Evolutionary conservation across 2,329 filamentous ascomycete genomes (phyloP).

Genomic region (Clonostachys sp.): DNA sequence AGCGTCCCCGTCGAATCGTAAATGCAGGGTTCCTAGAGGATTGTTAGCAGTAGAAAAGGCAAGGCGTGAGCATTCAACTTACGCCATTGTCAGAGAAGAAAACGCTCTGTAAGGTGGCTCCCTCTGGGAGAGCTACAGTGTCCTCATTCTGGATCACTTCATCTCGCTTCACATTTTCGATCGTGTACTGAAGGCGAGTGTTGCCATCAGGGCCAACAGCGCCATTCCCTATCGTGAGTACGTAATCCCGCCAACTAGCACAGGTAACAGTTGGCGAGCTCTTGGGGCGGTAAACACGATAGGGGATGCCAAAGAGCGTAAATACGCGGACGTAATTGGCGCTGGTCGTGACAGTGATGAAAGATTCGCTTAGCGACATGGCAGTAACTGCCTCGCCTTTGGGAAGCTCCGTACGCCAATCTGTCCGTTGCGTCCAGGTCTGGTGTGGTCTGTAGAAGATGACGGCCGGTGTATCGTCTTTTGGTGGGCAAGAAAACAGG

Average conservation of each 20-base stretch:
- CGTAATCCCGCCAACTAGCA: slow-evolving; percentile 90
- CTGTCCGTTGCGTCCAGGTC: slow-evolving; percentile 85
- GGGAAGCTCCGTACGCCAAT: slow-evolving; percentile 89
- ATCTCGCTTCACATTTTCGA: slow-evolving; percentile 91
- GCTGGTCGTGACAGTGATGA: slow-evolving; percentile 83
- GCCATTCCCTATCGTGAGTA: slow-evolving; percentile 94
- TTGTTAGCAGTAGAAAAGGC: background rate
- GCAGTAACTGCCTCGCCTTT: slow-evolving; percentile 80
- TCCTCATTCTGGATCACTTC: slow-evolving; percentile 95
- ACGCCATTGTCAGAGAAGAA: slow-evolving; percentile 93
- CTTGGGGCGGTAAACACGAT: slow-evolving; percentile 87
- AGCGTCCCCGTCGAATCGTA: slow-evolving; percentile 92
- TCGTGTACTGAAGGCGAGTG: slow-evolving; percentile 79
- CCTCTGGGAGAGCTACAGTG: slow-evolving; percentile 75
- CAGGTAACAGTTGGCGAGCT: slow-evolving; percentile 87
- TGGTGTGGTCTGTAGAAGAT: slow-evolving; percentile 98
- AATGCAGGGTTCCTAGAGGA: slow-evolving; percentile 77
- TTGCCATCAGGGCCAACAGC: slow-evolving; percentile 74
- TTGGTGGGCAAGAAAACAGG: slow-evolving; percentile 77
- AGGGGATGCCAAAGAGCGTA: slow-evolving; percentile 86
- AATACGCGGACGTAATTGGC: slow-evolving; percentile 88
- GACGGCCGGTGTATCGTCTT: slow-evolving; percentile 61
- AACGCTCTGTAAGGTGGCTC: slow-evolving; percentile 69
- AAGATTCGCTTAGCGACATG: slow-evolving; percentile 87
- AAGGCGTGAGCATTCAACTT: slow-evolving; percentile 24